These are phyloP conservation scores for Lupinus albus DNA, from an alignment of 306 rosid genomes.

Conservation along the genomic window DNA sequence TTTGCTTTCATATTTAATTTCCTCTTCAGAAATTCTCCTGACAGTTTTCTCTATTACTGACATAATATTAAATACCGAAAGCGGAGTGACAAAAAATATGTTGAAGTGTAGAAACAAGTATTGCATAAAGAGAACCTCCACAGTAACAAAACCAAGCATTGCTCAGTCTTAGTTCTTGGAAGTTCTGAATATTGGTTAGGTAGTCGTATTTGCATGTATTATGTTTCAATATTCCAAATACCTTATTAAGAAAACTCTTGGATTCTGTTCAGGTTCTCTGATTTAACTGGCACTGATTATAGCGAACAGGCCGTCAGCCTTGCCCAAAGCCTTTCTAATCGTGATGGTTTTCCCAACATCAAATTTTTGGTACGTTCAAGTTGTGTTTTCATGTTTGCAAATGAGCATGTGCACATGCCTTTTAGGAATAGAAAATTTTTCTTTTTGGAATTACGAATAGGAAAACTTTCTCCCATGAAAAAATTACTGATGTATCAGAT, in stretches of 20 bases:
- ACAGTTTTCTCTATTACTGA: too few relatives aligned
- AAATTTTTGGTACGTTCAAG: slow-evolving; percentile 60
- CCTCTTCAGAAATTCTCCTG: too few relatives aligned
- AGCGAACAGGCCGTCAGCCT: slow-evolving; percentile 87
- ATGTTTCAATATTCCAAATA: slow-evolving; percentile 8
- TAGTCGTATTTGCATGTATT: slow-evolving; percentile 26
- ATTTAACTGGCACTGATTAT: slow-evolving; percentile 93
- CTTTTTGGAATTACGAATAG: not conserved
- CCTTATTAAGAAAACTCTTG: slow-evolving; percentile 36
- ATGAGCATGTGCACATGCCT: slow-evolving; percentile 10
- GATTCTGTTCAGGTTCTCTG: slow-evolving; percentile 73
- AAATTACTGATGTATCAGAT: not conserved
- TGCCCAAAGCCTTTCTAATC: slow-evolving; percentile 79
- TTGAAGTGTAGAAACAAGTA: slow-evolving; percentile 21
- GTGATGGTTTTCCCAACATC: slow-evolving; percentile 73
- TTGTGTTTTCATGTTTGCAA: slow-evolving; percentile 4
- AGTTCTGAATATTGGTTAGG: slow-evolving; percentile 32
- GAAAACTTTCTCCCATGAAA: not conserved
- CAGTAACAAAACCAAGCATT: slow-evolving; percentile 18
- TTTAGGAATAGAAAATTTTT: not conserved
- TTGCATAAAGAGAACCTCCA: slow-evolving; percentile 4
- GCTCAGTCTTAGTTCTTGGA: slow-evolving; percentile 28
- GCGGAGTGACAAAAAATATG: not conserved
- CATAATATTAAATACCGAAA: not conserved
- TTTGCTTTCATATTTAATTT: too few relatives aligned